Conservation (phyloP, 2,329 filamentous ascomycete species). For the Sordariomycetes sp. region DNA sequence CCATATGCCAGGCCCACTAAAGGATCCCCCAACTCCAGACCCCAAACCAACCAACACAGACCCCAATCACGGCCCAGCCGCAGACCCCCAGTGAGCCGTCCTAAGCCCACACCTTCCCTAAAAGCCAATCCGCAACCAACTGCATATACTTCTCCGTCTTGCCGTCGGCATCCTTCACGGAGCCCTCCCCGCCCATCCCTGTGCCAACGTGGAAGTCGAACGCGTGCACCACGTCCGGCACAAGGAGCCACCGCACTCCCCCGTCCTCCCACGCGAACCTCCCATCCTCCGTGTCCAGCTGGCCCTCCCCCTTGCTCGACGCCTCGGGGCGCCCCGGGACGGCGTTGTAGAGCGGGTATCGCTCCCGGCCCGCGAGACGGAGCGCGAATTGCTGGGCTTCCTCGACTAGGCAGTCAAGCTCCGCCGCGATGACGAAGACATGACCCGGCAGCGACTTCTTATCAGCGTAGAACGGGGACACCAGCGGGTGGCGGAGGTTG, state of each 20-base stretch:
- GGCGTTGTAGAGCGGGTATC: neutral
- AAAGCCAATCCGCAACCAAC: slow-evolving; percentile 18
- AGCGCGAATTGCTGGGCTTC: slow-evolving; percentile 11
- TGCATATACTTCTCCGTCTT: slow-evolving; percentile 19
- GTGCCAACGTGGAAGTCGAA: slow-evolving; percentile 19
- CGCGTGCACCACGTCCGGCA: slow-evolving; percentile 29
- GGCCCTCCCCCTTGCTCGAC: slow-evolving; percentile 3
- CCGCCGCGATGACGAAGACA: slow-evolving; percentile 24
- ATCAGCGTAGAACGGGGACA: slow-evolving; percentile 21
- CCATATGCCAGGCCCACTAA: too few relatives aligned
- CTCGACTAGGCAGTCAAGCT: slow-evolving; percentile 22
- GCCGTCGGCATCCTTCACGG: slow-evolving; percentile 15
- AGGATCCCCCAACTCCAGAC: neutral
- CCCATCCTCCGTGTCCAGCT: slow-evolving; percentile 19
- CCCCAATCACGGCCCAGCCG: neutral
- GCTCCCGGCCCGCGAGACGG: slow-evolving; percentile 10
- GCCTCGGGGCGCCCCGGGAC: slow-evolving; percentile 8
- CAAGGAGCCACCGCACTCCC: slow-evolving; percentile 26
- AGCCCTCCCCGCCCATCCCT: slow-evolving; percentile 16
- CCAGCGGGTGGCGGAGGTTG: slow-evolving; percentile 18
- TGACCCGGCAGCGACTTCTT: slow-evolving; percentile 18
- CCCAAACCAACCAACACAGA: neutral
- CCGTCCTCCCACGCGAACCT: slow-evolving; percentile 21
- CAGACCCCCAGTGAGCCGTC: neutral
- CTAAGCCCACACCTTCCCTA: slow-evolving; percentile 16